Base-by-base conservation (phyloP, 257 asterid species). In the Penstemon newberryi region DNA sequence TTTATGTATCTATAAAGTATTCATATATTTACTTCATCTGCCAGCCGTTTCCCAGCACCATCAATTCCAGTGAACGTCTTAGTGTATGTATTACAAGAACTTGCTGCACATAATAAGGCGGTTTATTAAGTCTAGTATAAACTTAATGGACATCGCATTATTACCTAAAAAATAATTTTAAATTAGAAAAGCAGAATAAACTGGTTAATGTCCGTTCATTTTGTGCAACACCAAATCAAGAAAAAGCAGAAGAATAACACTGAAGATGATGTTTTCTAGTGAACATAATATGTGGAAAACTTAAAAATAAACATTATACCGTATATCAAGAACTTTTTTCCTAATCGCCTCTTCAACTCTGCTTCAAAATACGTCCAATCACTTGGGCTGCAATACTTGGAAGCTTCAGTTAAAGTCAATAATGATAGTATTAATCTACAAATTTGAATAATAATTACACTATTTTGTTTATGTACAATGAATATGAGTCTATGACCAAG, bases 51-150 rank as follows among this genome's bases (percentile, higher is more conserved):
- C 66, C 96, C 97, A 61, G 97, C 83, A 61, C 86, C 97, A 71
- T 87, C 96, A 75, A 91, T 87, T 70, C 99, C 99, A 4, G 90
- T 66, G 83, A 93, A 91, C 18, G 99, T 90, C 81, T 89, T 93
- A 38, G 89, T 83, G 80, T 83, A 93, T 68, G 73, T 83, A 80
- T 93, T 93, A 53, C 89, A 89, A 61, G 97, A 84, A 82, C 97
- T 93, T 44, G 90, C 97, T 94, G 95, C 83, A 78, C 56, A 73
- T 33, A 13, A 70, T 37, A 81, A 66, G 77, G 56, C 77, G 69
- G 70, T 67, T 61, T 4, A 66, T 63, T 63, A 65, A 64, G 53
- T 38, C 41, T 58, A 43, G 15, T 59, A 52, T 66, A 9, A 64
- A 37, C 37, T 51, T 19, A 38, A 6, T 40, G 45, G 7, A 39